Conservation (phyloP, 805 yeast species). For the Candida nanaspora region DNA sequence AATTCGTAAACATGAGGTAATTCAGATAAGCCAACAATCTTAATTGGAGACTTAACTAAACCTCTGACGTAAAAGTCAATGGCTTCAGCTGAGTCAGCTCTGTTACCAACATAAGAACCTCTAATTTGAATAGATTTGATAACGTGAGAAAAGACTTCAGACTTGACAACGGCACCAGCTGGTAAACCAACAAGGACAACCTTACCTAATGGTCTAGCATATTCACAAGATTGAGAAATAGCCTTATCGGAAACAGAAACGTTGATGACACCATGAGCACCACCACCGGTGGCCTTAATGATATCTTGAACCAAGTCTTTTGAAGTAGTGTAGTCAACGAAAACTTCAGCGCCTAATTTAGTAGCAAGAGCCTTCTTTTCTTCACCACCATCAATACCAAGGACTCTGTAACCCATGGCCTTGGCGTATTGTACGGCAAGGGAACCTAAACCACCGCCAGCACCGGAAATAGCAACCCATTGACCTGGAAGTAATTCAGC, state of each 20-base stretch:
- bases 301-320: slow-evolving; percentile 36
- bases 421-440: slow-evolving; percentile 69
- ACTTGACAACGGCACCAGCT: slow-evolving; percentile 64
- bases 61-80: slow-evolving; percentile 66
- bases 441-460: slow-evolving; percentile 77
- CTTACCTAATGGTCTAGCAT: slow-evolving; percentile 54
- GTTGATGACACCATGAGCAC: slow-evolving; percentile 63
- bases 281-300: slow-evolving; percentile 38
- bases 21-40: slow-evolving; percentile 68
- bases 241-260: slow-evolving; percentile 51
- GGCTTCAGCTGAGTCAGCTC: slow-evolving; percentile 79
- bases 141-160: slow-evolving; percentile 68
- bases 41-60: slow-evolving; percentile 56
- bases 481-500: slow-evolving; percentile 68
- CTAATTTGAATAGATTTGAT: slow-evolving; percentile 63
- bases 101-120: slow-evolving; percentile 87
- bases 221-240: slow-evolving; percentile 48
- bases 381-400: slow-evolving; percentile 70
- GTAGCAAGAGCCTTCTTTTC: slow-evolving; percentile 50
- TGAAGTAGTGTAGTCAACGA: slow-evolving; percentile 42
- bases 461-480: slow-evolving; percentile 73
- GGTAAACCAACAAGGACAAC: slow-evolving; percentile 67
- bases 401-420: slow-evolving; percentile 67
- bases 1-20: slow-evolving; percentile 60
- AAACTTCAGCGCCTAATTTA: slow-evolving; percentile 57